Percentiles rank a stretch among this genome's conserved stretches.
These are phyloP conservation scores for Fraxinus sp. DNA, from an alignment of 305 asterid genomes.

Conservation along the genomic window DNA sequence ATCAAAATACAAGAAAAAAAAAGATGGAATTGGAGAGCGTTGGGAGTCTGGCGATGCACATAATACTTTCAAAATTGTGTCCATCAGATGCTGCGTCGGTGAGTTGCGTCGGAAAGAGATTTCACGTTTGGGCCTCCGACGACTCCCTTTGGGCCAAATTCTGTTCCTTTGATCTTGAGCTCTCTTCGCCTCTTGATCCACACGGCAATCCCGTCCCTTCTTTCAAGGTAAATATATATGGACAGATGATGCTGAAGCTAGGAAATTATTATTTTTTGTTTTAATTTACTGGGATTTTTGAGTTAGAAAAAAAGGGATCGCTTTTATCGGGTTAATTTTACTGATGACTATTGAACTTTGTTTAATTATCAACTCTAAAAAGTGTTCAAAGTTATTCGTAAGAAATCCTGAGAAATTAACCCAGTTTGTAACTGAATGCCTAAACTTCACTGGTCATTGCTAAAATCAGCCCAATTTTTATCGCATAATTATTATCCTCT, in stretches of 20 bases:
- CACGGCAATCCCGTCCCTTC: constrained; percentile 48
- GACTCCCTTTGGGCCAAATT: constrained; percentile 70
- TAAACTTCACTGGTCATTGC: neutral
- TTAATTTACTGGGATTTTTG: neutral
- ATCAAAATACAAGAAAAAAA: neutral
- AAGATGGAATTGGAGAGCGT: constrained; percentile 65
- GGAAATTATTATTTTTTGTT: neutral
- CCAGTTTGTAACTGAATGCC: neutral
- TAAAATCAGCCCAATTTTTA: neutral
- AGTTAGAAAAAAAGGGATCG: neutral
- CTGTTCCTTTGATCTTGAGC: constrained; percentile 61
- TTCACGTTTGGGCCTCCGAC: constrained; percentile 66
- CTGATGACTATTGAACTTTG: neutral
- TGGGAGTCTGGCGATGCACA: constrained; percentile 70
- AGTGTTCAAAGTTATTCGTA: neutral
- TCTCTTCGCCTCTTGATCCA: constrained; percentile 66
- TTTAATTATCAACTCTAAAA: no score
- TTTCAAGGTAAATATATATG: constrained; percentile 49
- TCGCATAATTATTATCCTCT: neutral
- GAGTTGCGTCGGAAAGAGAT: constrained; percentile 56
- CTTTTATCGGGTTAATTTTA: constrained; percentile 2
- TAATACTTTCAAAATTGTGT: constrained; percentile 60
- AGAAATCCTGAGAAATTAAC: neutral
- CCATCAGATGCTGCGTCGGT: constrained; percentile 63
- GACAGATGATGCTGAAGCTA: neutral